phyloP scores from a whole-genome alignment of 2,329 filamentous ascomycete species.

The Teratosphaeria gauchensis region DNA sequence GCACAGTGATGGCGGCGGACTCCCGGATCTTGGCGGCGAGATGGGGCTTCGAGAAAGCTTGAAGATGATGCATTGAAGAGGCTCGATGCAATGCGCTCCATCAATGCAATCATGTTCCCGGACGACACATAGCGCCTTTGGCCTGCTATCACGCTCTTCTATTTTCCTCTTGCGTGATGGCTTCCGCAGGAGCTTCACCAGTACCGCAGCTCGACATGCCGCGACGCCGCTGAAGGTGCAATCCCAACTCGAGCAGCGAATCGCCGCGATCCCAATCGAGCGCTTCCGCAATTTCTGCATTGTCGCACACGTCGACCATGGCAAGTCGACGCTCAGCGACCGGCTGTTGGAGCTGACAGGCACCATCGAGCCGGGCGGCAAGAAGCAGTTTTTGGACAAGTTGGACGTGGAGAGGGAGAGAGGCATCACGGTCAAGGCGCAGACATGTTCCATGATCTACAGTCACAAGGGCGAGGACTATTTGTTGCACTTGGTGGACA shows the following conservation, averaged over 20 bases:
- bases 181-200: slow-evolving; percentile 20
- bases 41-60: background rate
- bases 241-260: slow-evolving; percentile 52
- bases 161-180: background rate
- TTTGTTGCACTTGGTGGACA: slow-evolving; percentile 89
- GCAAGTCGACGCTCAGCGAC: slow-evolving; percentile 91
- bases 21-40: background rate
- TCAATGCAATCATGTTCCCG: slow-evolving; percentile 43
- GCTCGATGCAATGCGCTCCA: background rate
- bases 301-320: slow-evolving; percentile 97
- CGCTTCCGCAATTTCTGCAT: slow-evolving; percentile 95
- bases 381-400: slow-evolving; percentile 95
- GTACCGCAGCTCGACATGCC: slow-evolving; percentile 17
- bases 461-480: slow-evolving; percentile 79
- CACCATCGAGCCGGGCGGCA: slow-evolving; percentile 74
- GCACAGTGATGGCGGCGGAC: background rate
- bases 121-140: slow-evolving; percentile 10
- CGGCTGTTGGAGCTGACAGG: slow-evolving; percentile 87
- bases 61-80: background rate
- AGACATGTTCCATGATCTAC: slow-evolving; percentile 97
- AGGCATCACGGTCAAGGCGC: slow-evolving; percentile 96
- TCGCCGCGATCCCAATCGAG: slow-evolving; percentile 66
- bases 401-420: slow-evolving; percentile 92
- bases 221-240: slow-evolving; percentile 31
- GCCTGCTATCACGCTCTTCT: background rate